Percentiles rank a stretch among this genome's conserved stretches.
Evolutionary conservation across 805 yeast species (phyloP).

Genomic region (Pichia nakasei): DNA sequence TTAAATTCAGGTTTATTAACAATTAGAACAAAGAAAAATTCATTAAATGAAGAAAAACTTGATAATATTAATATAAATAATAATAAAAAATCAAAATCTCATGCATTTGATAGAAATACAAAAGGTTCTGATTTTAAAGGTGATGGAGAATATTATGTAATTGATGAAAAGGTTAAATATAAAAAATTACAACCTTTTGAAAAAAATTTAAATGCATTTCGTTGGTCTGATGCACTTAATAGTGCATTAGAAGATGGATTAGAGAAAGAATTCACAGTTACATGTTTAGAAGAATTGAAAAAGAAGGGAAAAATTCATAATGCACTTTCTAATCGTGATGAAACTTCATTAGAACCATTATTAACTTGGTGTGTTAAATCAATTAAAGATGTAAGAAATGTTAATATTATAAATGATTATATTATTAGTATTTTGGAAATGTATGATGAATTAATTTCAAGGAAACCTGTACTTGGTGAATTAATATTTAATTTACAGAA

Average conservation of each 20-base stretch:
- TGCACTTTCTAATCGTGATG: slow-evolving; percentile 78
- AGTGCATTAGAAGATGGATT: slow-evolving; percentile 63
- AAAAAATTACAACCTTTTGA: slow-evolving; percentile 78
- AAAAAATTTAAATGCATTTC: slow-evolving; percentile 73
- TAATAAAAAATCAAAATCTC: slow-evolving; percentile 44
- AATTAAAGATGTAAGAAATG: slow-evolving; percentile 72
- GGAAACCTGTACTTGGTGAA: slow-evolving; percentile 70
- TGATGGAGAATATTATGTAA: slow-evolving; percentile 68
- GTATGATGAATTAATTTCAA: slow-evolving; percentile 67
- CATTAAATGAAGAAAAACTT: slow-evolving; percentile 35
- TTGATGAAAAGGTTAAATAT: slow-evolving; percentile 44
- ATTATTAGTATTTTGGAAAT: slow-evolving; percentile 59
- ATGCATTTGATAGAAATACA: slow-evolving; percentile 71
- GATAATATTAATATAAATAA: slow-evolving; percentile 20
- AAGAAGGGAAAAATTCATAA: slow-evolving; percentile 81
- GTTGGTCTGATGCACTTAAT: slow-evolving; percentile 90
- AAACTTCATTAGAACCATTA: slow-evolving; percentile 69
- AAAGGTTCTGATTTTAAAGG: slow-evolving; percentile 89
- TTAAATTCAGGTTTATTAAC: slow-evolving; percentile 82
- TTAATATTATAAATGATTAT: slow-evolving; percentile 57
- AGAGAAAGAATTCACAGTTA: slow-evolving; percentile 69
- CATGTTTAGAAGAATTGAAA: slow-evolving; percentile 79
- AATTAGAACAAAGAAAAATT: slow-evolving; percentile 77
- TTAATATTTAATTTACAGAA: slow-evolving; percentile 51
- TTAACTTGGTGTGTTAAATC: slow-evolving; percentile 72